Evolutionary conservation across 2,329 filamentous ascomycete genomes (phyloP).

Genomic region (Xylariaceae sp.): DNA sequence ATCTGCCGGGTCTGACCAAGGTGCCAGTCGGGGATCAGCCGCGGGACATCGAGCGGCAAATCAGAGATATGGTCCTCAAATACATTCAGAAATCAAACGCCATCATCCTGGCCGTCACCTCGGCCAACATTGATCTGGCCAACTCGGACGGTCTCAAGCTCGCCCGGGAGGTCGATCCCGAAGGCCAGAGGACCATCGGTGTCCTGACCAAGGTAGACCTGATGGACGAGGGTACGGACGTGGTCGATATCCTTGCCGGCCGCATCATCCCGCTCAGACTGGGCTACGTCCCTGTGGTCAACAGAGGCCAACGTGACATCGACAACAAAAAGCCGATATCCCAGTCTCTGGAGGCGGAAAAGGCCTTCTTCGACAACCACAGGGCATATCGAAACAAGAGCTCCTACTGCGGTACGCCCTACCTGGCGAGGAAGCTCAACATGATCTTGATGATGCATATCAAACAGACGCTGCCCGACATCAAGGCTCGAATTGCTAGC

Average conservation of each 20-base stretch:
- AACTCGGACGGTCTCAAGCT: slow-evolving; percentile 98
- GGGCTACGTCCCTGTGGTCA: slow-evolving; percentile 96
- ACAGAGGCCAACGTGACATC: slow-evolving; percentile 95
- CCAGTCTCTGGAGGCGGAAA: slow-evolving; percentile 85
- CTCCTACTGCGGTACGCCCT: slow-evolving; percentile 96
- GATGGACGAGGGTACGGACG: slow-evolving; percentile 98
- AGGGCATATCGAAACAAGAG: slow-evolving; percentile 98
- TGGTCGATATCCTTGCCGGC: slow-evolving; percentile 96
- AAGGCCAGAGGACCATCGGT: slow-evolving; percentile 96
- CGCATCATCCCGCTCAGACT: slow-evolving; percentile 92
- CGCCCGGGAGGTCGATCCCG: slow-evolving; percentile 91
- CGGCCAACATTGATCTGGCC: slow-evolving; percentile 95
- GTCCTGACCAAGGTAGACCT: slow-evolving; percentile 97
- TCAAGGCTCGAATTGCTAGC: slow-evolving; percentile 93
- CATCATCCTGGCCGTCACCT: slow-evolving; percentile 93
- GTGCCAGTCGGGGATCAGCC: slow-evolving; percentile 96
- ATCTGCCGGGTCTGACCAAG: slow-evolving; percentile 93
- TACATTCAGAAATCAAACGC: slow-evolving; percentile 98
- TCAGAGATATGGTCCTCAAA: slow-evolving; percentile 96
- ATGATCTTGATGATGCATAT: slow-evolving; percentile 99
- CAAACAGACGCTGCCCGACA: slow-evolving; percentile 97
- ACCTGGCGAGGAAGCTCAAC: slow-evolving; percentile 93
- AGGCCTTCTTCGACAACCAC: slow-evolving; percentile 96
- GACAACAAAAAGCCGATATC: slow-evolving; percentile 96
- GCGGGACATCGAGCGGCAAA: slow-evolving; percentile 93